phyloP scores from a whole-genome alignment of 73 alveolate species.

The Paramecium primaurelia region DNA sequence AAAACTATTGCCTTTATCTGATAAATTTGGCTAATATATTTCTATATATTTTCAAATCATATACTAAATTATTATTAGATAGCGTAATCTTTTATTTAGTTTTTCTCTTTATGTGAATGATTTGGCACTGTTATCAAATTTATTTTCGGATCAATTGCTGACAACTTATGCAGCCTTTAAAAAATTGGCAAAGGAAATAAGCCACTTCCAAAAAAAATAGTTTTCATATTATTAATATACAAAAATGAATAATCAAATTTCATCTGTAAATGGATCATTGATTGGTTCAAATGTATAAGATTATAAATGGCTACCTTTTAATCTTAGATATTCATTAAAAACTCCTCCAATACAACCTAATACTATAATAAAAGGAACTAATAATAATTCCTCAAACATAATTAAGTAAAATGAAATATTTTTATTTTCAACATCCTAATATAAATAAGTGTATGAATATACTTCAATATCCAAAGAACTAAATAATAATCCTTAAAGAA shows the following conservation, averaged over 20 bases:
- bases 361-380: not conserved
- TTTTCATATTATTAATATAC: conserved; percentile 3
- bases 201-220: not conserved
- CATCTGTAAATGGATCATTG: not conserved
- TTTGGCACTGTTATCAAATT: not conserved
- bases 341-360: not conserved
- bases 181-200: not conserved
- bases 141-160: not conserved
- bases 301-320: not conserved
- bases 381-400: not conserved
- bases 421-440: not conserved
- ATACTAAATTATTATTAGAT: not conserved
- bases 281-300: not conserved
- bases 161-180: not conserved
- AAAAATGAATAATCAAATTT: not conserved
- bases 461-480: not conserved
- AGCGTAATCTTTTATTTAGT: not conserved
- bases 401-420: not conserved
- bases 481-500: not conserved
- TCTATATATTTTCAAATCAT: not conserved
- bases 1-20: not conserved
- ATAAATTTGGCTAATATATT: not conserved
- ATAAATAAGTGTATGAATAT: not conserved
- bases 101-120: not conserved
- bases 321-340: not conserved